Evolutionary conservation across 306 rosid species (phyloP).

Genomic region (Ormosia semicastrata): DNA sequence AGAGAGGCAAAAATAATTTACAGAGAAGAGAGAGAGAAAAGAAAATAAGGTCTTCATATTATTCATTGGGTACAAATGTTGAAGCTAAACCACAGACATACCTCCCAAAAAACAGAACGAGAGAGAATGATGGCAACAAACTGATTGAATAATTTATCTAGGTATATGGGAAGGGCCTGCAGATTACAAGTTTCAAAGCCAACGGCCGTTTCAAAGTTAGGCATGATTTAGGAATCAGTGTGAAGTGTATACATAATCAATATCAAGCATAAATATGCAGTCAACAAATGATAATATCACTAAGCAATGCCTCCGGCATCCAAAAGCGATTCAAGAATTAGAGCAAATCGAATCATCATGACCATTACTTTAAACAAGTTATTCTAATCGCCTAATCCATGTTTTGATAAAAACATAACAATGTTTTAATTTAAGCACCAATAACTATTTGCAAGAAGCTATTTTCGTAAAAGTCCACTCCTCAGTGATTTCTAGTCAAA

Average conservation of each 20-base stretch:
- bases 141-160: slow-evolving; percentile 89
- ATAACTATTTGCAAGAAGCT: neutral
- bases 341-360: slow-evolving; percentile 5
- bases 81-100: slow-evolving; percentile 31
- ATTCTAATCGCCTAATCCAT: neutral
- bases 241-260: neutral
- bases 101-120: slow-evolving; percentile 82
- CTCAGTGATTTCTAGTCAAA: neutral
- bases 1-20: neutral
- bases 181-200: slow-evolving; percentile 38
- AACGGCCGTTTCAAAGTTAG: slow-evolving; percentile 20
- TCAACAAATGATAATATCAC: no score
- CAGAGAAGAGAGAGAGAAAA: neutral
- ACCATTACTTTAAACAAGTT: neutral
- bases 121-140: slow-evolving; percentile 86
- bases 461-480: neutral
- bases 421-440: neutral
- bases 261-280: neutral
- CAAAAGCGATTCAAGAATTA: neutral
- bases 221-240: neutral
- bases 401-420: neutral
- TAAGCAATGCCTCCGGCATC: neutral
- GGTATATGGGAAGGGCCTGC: slow-evolving; percentile 94
- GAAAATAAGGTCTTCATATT: neutral
- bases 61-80: slow-evolving; percentile 1